Conservation (phyloP, 139 green algal genomes). For the Tetraselmis chui region DNA sequence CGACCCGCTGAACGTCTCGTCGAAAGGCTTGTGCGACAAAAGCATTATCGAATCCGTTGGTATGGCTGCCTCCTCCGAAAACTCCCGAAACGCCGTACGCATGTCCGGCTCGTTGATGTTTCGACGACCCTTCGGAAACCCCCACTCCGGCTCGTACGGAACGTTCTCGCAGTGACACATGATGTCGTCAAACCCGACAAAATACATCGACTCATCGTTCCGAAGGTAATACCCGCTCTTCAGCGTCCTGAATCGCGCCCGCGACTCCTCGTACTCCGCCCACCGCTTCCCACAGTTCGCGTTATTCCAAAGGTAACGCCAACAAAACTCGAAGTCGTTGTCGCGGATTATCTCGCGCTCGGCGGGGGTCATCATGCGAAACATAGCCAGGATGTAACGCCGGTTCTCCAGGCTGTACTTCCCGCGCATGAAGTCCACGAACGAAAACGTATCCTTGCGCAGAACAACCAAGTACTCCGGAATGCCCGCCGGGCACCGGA, state of each 20-base stretch:
- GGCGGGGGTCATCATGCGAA: constrained; percentile 8
- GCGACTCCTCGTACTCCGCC: not conserved
- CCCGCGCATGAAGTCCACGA: constrained; percentile 19
- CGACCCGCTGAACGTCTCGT: constrained; percentile 11
- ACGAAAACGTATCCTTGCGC: constrained; percentile 19
- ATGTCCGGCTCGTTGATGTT: constrained; percentile 21
- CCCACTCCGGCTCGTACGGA: constrained; percentile 13
- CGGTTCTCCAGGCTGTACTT: constrained; percentile 13
- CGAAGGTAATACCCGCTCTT: not conserved
- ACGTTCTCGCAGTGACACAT: not conserved
- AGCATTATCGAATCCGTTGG: not conserved
- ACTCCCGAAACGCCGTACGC: constrained; percentile 16
- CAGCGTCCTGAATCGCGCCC: not conserved
- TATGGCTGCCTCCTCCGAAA: constrained; percentile 14
- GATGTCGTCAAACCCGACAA: not conserved
- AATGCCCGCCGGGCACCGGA: not conserved
- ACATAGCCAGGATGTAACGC: constrained; percentile 9
- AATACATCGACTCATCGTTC: not conserved
- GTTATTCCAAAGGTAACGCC: not conserved
- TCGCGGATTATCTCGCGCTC: constrained; percentile 4
- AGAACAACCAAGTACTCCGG: constrained; percentile 21
- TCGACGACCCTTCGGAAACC: constrained; percentile 20
- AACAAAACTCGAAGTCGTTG: not conserved
- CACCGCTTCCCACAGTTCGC: not conserved
- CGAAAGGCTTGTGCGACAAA: not conserved